phyloP scores from a whole-genome alignment of 345 rosid species.

The Citrus trifoliata region DNA sequence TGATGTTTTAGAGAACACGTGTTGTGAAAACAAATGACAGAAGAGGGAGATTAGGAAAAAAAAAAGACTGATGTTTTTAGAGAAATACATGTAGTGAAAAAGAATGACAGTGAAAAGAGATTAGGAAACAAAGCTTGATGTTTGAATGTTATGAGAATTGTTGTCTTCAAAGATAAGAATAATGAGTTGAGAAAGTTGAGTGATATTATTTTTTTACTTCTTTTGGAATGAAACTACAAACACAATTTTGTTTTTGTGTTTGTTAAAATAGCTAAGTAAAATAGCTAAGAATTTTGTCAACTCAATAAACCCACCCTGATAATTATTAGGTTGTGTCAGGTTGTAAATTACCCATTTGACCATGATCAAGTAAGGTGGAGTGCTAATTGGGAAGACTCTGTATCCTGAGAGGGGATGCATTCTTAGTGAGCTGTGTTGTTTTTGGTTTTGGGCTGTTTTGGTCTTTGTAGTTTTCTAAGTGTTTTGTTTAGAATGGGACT shows the following conservation, averaged over 20 bases:
- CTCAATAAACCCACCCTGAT: neutral
- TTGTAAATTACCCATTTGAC: neutral
- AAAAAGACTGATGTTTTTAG: neutral
- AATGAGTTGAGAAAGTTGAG: neutral
- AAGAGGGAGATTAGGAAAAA: neutral
- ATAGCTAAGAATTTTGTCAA: neutral
- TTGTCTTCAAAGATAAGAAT: neutral
- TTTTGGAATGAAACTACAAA: neutral
- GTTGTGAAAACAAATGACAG: neutral
- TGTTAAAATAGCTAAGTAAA: neutral
- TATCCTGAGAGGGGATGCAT: no score
- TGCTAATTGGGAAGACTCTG: no score
- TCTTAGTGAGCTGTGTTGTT: no score
- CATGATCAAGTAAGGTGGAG: neutral
- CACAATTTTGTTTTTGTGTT: neutral
- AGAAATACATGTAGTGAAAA: no score
- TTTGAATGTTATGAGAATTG: neutral
- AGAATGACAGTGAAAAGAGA: neutral
- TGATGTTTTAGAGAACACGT: neutral
- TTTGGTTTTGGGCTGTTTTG: no score
- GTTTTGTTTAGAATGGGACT: no score
- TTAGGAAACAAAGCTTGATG: neutral
- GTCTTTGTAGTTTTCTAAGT: no score
- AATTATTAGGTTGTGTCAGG: neutral
- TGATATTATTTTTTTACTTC: neutral